Evolutionary conservation across 768 basidiomycete genomes (phyloP), one percentile per base, ranked within the genome.

Genomic region (Leucocoprinus leucothites): DNA sequence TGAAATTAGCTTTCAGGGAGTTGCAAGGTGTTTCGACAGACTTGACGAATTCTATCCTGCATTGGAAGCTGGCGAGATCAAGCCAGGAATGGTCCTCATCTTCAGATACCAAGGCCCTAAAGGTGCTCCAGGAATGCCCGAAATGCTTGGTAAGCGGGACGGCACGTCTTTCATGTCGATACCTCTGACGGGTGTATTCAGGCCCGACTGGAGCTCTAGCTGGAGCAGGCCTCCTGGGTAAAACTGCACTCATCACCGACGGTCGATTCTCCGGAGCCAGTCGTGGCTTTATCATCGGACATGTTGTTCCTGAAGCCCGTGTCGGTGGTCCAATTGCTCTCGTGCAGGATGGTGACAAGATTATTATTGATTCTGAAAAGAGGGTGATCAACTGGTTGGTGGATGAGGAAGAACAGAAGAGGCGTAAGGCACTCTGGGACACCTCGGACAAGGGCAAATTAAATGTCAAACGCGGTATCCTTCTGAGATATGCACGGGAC

Each of bases 81-180:
- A 79, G 60, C 71, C 84, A 2, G 91, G 92, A 0, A 86, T 74
- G 66, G 83, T 89, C 38, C 73, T 93, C 56, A 84, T 94, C 43
- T 87, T 94, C 74, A 80, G 92, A 56, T 94, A 94, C 68, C 89
- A 90, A 71, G 92, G 92, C 11, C 91, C 93, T 0, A 92, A 89
- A 67, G 91, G 92, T 24, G 92, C 82, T n/a, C 93, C 91, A 24
- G 92, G 92, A 21, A 93, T 92, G 91, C 92, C 92, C 8, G 91
- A 94, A 74, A 79, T 78, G 77, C 64, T 78, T 6, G 77, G 73
- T 75, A 66, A 43, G 51, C 19, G 26, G 9, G 24, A 14, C 21
- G 18, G 1, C 31, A 43, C 28, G 34, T n/a, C 13, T 18, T 2
- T n/a, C 38, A 53, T 18, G 44, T 11, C 38, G 41, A 5, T 34